Conservation (phyloP, 2,329 filamentous ascomycete genomes). For the Colletotrichum kahawae region DNA sequence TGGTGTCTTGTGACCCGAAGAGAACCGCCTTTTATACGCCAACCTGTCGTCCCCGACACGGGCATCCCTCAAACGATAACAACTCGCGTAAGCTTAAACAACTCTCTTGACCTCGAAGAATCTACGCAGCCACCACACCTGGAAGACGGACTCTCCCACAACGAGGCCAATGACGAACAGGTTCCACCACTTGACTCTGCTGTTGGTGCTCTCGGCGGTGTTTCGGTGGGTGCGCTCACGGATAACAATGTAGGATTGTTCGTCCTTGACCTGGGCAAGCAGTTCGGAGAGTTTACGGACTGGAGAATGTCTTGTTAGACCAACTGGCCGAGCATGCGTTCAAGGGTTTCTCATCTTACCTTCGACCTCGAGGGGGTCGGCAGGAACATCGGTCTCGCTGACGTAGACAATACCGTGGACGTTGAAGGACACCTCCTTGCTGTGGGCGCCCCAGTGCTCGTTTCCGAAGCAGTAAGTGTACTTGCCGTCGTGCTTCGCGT, state of each 20-base stretch:
- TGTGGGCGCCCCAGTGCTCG: slow-evolving; percentile 95
- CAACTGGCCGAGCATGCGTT: background rate
- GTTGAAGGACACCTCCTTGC: slow-evolving; percentile 98
- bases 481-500: slow-evolving; percentile 82
- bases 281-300: slow-evolving; percentile 85
- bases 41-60: slow-evolving; percentile 1
- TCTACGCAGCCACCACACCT: slow-evolving; percentile 98
- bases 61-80: slow-evolving; percentile 5
- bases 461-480: slow-evolving; percentile 99
- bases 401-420: slow-evolving; percentile 99
- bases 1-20: background rate
- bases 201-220: slow-evolving; percentile 98
- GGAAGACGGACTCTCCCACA: slow-evolving; percentile 91
- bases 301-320: slow-evolving; percentile 37
- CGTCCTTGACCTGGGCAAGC: slow-evolving; percentile 91
- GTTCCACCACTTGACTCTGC: slow-evolving; percentile 99
- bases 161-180: slow-evolving; percentile 92
- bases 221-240: slow-evolving; percentile 97
- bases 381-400: slow-evolving; percentile 80
- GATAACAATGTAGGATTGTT: slow-evolving; percentile 95
- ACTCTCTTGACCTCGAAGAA: slow-evolving; percentile 90
- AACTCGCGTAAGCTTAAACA: slow-evolving; percentile 48
- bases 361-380: slow-evolving; percentile 90
- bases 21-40: background rate
- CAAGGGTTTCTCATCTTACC: slow-evolving; percentile 53